Evolutionary conservation across 2,329 filamentous ascomycete species (phyloP), one percentile per base, ranked within the genome.

Genomic region (Aspergillus versicolor): DNA sequence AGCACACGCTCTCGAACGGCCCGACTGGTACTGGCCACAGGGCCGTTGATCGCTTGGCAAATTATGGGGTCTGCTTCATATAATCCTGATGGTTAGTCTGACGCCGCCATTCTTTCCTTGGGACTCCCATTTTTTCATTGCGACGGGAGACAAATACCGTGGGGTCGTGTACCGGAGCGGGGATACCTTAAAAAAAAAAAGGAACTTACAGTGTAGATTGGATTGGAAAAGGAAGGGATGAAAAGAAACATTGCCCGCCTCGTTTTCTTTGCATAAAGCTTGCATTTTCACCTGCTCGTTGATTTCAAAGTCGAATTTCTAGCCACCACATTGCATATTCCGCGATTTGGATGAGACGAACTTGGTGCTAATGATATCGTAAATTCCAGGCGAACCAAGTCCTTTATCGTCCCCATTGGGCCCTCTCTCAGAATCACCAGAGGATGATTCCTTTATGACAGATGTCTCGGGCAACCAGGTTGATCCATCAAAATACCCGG

Each of bases 401-500:
- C 73, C 73, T 62, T 63, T 73, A 58, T 74, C 72, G 58, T 74
- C 72, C 61, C 73, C 72, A 24, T 63, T 73, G 65, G 68, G 67
- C 52, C 67, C 67, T 54, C 67, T 71, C 51, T 72, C 71, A 57
- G 66, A 71, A 57, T 75, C 72, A 15, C 70, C 74, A 42, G 66
- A 73, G 61, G 65, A 66, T 27, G 67, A 69, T 51, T 60, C 66
- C 50, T 67, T 65, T 48, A 66, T 82, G 52, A 80, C 73, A 80
- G 82, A 77, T 62, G 73, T 83, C 63, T 74, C 74, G 37, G 66
- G 71, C 54, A 73, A 75, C 72, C 74, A 83, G 50, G 84, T 87
- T 63, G 84, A 82, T 62, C 80, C 82, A 63, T 81, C 86, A 71
- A 87, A 89, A 60, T 87, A 91, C 75, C 93, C 91, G 50, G 87